Evolutionary conservation across 2,329 filamentous ascomycete genomes (phyloP), one percentile per base, ranked within the genome.

Genomic region (Fulvia fulva): DNA sequence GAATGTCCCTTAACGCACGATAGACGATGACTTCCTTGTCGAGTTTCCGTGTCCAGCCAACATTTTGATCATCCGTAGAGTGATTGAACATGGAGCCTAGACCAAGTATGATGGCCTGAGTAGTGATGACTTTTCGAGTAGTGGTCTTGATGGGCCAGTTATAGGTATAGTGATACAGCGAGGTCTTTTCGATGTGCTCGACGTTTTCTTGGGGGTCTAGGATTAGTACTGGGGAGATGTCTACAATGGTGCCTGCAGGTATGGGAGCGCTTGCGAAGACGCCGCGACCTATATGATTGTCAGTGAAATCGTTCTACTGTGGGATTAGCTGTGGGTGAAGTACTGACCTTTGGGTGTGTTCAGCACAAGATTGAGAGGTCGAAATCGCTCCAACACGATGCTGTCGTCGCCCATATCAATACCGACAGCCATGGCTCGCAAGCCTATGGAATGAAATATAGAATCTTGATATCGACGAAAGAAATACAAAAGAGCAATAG

Each of bases 11-110:
- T 28, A 82, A 63, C 16, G 82, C 73, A 14, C 70, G 75, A 62
- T 84, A 84, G 0, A 76, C 77, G 19, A 84, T 74, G 0, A 81
- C 62, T 14, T 74, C 67, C 2, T 73, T 74, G 2, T 73, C 65
- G 1, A 80, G 47, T 67, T 84, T 78, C 22, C 81, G 73, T 61
- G 76, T 75, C 81, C 81, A 84, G 2, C 77, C 80, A 3, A 84
- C 78, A 65, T 85, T 85, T 63, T 84, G 82, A 26, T 75, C 62
- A 11, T 71, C 64, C 0, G 69, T 71, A 2, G 80, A 81, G 63
- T 85, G 82, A 59, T 85, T 84, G 73, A 84, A 84, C 79, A 84
- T 82, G 55, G 76, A 79, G 16, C 82, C 82, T 0, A 85, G 71
- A 2, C 82, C 82, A 37, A 84, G 74, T 28, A 83, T 74, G 1